phyloP scores from a whole-genome alignment of 2,329 filamentous ascomycete species.

The Clonostachys chloroleuca region DNA sequence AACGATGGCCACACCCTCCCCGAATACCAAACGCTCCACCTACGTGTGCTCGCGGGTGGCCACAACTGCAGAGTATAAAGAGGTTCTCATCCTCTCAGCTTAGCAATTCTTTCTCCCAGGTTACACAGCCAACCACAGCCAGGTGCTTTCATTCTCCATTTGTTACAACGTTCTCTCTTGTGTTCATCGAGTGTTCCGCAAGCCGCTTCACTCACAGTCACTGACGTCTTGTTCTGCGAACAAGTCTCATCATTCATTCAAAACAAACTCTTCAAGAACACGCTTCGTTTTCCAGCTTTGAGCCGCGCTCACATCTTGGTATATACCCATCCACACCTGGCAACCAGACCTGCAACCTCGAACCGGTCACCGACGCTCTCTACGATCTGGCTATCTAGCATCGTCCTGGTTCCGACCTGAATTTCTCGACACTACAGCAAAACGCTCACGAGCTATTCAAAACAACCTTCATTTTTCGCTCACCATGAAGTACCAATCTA shows the following conservation, averaged over 20 bases:
- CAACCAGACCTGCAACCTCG: background rate
- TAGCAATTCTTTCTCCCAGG: too few species aligned
- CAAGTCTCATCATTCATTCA: background rate
- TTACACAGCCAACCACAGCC: background rate
- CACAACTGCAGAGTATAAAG: too few species aligned
- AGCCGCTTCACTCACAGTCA: background rate
- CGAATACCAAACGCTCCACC: too few species aligned
- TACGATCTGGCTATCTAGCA: too few species aligned
- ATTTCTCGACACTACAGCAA: too few species aligned
- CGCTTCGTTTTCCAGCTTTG: background rate
- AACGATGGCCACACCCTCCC: too few species aligned
- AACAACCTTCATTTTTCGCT: too few species aligned
- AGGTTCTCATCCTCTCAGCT: too few species aligned
- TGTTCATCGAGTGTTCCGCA: slow-evolving; percentile 1
- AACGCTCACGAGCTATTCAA: too few species aligned
- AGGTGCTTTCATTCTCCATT: background rate
- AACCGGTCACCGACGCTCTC: background rate
- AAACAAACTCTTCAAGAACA: background rate
- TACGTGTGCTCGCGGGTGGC: too few species aligned
- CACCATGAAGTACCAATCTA: slow-evolving; percentile 1
- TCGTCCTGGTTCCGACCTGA: too few species aligned
- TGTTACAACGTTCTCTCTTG: background rate
- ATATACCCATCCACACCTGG: background rate
- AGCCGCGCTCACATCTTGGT: background rate
- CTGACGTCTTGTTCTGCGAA: slow-evolving; percentile 1